These are phyloP conservation scores for Laetiporus sulphureus DNA, from an alignment of 1,284 basidiomycete species.

Conservation along the genomic window DNA sequence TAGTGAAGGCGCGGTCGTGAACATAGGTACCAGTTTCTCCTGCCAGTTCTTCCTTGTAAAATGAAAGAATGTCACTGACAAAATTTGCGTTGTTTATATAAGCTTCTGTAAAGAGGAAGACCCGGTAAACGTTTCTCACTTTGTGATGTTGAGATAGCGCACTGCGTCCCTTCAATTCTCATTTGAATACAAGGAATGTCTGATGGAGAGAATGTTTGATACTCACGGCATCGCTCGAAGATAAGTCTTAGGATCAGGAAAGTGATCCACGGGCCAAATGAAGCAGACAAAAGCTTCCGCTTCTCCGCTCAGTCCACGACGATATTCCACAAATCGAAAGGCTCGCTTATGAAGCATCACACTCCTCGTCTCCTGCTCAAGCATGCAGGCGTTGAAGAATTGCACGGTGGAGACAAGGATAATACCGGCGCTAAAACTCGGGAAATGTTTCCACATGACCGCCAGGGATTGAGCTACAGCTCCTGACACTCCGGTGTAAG, in stretches of 20 bases:
- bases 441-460: constrained; percentile 5
- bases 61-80: constrained; percentile 17
- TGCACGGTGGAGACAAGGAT: constrained; percentile 1
- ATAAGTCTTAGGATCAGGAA: constrained; percentile 6
- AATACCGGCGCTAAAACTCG: constrained; percentile 1
- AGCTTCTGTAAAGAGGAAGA: no score
- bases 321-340: constrained; percentile 3
- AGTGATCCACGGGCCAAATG: constrained; percentile 7
- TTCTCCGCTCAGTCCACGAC: constrained; percentile 1
- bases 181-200: neutral
- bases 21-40: constrained; percentile 14
- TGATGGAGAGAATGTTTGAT: neutral
- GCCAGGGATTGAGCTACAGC: neutral
- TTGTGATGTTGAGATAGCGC: constrained; percentile 4
- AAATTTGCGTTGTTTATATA: neutral
- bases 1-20: constrained; percentile 9
- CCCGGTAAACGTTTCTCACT: neutral
- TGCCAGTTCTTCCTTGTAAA: constrained; percentile 16
- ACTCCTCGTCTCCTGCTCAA: constrained; percentile 3
- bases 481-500: neutral
- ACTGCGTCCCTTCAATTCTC: constrained; percentile 1
- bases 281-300: constrained; percentile 7
- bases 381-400: constrained; percentile 5
- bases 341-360: neutral
- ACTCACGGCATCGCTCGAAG: constrained; percentile 6